phyloP scores from a whole-genome alignment of 129 eudicot species.

The Gnaphalium uliginosum region DNA sequence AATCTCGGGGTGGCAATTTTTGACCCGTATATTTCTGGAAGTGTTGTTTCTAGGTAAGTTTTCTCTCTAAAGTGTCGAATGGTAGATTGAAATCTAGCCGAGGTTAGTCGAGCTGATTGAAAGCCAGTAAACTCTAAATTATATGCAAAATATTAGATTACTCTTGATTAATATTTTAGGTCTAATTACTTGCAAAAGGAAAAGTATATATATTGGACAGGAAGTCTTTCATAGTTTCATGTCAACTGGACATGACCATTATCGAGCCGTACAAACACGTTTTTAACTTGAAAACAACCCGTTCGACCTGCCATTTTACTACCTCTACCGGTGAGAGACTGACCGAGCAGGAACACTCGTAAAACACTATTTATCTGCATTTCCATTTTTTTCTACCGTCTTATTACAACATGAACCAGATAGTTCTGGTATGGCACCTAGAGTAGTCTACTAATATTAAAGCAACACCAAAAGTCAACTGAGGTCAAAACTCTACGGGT shows the following conservation, averaged over 20 bases:
- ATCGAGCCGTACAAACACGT: not conserved
- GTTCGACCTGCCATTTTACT: not conserved
- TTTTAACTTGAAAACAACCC: not conserved
- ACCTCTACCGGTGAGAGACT: not conserved
- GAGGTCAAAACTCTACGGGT: slow-evolving; percentile 25
- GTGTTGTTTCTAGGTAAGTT: not conserved
- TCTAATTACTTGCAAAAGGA: not conserved
- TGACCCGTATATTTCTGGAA: not conserved
- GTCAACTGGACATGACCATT: not conserved
- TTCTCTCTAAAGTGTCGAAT: not conserved
- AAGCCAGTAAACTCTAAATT: not conserved
- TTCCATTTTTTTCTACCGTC: slow-evolving; percentile 18
- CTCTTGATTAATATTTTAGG: not conserved
- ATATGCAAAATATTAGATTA: not conserved
- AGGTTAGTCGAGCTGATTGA: not conserved
- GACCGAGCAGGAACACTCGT: not conserved
- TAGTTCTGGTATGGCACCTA: slow-evolving; percentile 9
- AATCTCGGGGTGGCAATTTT: not conserved
- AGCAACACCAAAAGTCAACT: slow-evolving; percentile 14
- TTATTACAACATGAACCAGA: slow-evolving; percentile 31
- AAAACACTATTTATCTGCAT: slow-evolving; percentile 26
- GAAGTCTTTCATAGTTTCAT: not conserved
- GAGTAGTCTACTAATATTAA: slow-evolving; percentile 26
- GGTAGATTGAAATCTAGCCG: not conserved
- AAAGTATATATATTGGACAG: not conserved